These are phyloP conservation scores for Stylonectria norvegica DNA, from an alignment of 2,329 filamentous ascomycete genomes.

Conservation along the genomic window DNA sequence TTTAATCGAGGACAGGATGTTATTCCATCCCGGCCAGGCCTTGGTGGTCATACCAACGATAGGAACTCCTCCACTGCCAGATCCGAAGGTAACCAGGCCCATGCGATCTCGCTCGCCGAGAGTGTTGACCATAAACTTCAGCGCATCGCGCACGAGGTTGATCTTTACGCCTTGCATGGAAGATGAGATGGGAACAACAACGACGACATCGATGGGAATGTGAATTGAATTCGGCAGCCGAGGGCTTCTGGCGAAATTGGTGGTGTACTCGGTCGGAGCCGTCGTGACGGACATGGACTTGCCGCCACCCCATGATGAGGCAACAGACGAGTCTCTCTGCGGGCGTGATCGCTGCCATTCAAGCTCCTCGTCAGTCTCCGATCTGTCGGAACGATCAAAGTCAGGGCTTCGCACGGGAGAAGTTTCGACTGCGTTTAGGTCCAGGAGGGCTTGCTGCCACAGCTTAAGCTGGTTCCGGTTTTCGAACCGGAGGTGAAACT, in stretches of 20 bases:
- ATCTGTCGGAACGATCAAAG: constrained; percentile 72
- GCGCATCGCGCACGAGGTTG: constrained; percentile 83
- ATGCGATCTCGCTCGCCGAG: constrained; percentile 92
- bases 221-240: constrained; percentile 58
- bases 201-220: constrained; percentile 90
- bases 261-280: constrained; percentile 90
- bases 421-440: constrained; percentile 70
- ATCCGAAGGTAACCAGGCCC: constrained; percentile 96
- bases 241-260: constrained; percentile 56
- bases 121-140: constrained; percentile 86
- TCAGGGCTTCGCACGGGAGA: constrained; percentile 67
- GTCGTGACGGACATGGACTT: constrained; percentile 86
- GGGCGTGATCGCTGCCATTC: constrained; percentile 67
- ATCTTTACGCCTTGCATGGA: constrained; percentile 99
- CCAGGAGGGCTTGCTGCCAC: constrained; percentile 84
- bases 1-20: constrained; percentile 80
- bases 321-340: constrained; percentile 76
- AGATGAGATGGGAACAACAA: constrained; percentile 94
- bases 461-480: constrained; percentile 79
- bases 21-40: constrained; percentile 86
- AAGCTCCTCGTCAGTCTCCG: constrained; percentile 77
- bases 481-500: constrained; percentile 89
- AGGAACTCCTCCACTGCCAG: constrained; percentile 86
- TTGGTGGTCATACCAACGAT: constrained; percentile 98
- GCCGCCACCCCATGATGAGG: constrained; percentile 75